Evolutionary conservation across 352 stramenopile genomes (phyloP), one percentile per base, ranked within the genome.

Genomic region (Phytophthora citricola): DNA sequence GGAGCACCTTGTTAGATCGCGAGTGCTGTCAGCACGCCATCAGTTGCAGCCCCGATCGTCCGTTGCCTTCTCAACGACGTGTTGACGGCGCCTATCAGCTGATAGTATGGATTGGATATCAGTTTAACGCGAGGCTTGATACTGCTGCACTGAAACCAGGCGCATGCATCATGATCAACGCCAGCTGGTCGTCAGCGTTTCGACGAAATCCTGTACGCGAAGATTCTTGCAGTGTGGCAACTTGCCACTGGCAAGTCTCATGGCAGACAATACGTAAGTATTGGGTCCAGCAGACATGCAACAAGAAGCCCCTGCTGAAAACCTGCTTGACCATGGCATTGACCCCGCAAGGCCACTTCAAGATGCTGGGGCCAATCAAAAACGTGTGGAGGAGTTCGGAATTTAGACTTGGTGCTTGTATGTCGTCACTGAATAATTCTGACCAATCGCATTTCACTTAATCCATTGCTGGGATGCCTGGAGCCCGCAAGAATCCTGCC

Each of bases 351-450:
- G 39, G 17, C 36, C 24, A 56, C 46, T 58, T 57, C 56, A 50
- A 48, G 26, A 11, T 38, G 31, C 8, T 22, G 12, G 9, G 31
- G 26, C 60, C 60, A 68, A 68, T 68, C 52, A 68, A 40, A 63
- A 5, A 14, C 14, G 36, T 29, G 34, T 29, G 15, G 29, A 40
- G 39, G 29, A 47, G 52, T 57, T 63, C 60, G 34, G 52, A 63
- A 51, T 41, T 68, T 63, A 24, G 20, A 40, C 43, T 57, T 63
- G 44, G 9, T 0, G 12, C 63, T 63, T 63, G 60, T 46, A 68
- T 22, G n/a, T 1, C 8, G 27, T 14, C 17, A 27, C 1, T 54
- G 31, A 34, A 26, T 36, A 39, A 34, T 58, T 58, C 24, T 31
- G 22, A 24, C 50, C 49, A 57, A 45, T 46, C 17, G 34, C 12